phyloP scores from a whole-genome alignment of 2,329 filamentous ascomycete species.

The Alternaria sp. region DNA sequence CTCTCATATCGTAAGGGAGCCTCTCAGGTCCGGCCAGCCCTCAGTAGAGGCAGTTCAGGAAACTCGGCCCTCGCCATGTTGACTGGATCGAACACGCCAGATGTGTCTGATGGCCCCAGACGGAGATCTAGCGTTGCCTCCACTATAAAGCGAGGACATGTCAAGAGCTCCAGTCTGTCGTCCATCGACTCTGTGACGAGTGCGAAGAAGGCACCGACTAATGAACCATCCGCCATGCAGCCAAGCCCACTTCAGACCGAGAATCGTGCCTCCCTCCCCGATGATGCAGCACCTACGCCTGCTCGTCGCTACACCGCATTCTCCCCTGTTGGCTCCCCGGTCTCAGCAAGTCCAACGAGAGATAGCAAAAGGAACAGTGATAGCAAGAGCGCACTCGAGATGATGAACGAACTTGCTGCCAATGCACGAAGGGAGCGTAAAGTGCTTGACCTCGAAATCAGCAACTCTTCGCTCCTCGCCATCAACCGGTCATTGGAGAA shows the following conservation, averaged over 20 bases:
- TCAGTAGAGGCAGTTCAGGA: constrained; percentile 40
- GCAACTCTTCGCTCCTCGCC: constrained; percentile 90
- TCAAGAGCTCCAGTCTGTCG: constrained; percentile 52
- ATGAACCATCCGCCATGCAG: constrained; percentile 27
- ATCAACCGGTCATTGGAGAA: constrained; percentile 94
- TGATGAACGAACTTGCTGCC: constrained; percentile 77
- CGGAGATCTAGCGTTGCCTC: constrained; percentile 44
- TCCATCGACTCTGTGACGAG: constrained; percentile 53
- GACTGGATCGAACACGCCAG: constrained; percentile 32
- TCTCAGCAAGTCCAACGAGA: constrained; percentile 64
- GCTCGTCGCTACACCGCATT: constrained; percentile 28
- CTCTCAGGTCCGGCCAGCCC: constrained; percentile 53
- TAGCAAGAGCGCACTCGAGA: constrained; percentile 58
- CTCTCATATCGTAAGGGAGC: constrained; percentile 58
- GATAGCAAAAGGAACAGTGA: constrained; percentile 60
- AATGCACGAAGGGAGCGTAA: constrained; percentile 92
- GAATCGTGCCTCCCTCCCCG: constrained; percentile 33
- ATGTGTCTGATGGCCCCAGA: constrained; percentile 30
- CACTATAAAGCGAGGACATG: constrained; percentile 38
- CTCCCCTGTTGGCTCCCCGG: constrained; percentile 35
- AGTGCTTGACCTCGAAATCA: constrained; percentile 94
- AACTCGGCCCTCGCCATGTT: constrained; percentile 42
- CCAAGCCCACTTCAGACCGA: constrained; percentile 46
- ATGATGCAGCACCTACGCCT: constrained; percentile 35
- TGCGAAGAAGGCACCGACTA: constrained; percentile 33